Percentiles rank a stretch among this genome's conserved stretches.
phyloP scores from a whole-genome alignment of 139 green algal genomes.

The Chlorella ohadii region DNA sequence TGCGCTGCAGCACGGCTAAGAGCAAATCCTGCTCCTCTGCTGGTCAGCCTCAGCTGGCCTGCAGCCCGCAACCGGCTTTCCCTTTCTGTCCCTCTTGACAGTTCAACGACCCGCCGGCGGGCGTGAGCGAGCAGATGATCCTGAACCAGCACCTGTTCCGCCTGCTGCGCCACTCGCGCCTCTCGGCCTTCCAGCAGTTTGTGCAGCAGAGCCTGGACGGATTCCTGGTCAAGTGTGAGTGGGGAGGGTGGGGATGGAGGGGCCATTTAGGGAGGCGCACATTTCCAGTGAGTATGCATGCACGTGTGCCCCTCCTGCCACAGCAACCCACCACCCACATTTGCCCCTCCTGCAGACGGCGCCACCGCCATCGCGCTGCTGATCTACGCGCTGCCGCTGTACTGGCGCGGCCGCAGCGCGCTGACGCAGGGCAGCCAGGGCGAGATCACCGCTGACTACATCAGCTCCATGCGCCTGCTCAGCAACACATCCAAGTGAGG shows the following conservation, averaged over 20 bases:
- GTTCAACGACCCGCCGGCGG: slow-evolving; percentile 92
- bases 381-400: slow-evolving; percentile 87
- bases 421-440: slow-evolving; percentile 1
- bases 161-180: slow-evolving; percentile 80
- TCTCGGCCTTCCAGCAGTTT: slow-evolving; percentile 88
- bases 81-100: neutral
- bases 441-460: slow-evolving; percentile 72
- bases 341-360: slow-evolving; percentile 38
- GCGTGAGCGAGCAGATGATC: slow-evolving; percentile 85
- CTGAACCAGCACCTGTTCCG: slow-evolving; percentile 91
- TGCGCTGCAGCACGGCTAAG: too few species aligned
- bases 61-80: neutral
- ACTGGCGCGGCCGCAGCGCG: slow-evolving; percentile 53
- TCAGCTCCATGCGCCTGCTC: slow-evolving; percentile 87
- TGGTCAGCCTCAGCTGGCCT: too few species aligned
- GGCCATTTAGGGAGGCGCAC: too few species aligned
- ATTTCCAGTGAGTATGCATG: too few species aligned
- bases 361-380: slow-evolving; percentile 82
- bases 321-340: neutral
- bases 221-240: slow-evolving; percentile 83
- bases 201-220: slow-evolving; percentile 87
- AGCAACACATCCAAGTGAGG: slow-evolving; percentile 80
- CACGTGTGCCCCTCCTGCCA: too few species aligned
- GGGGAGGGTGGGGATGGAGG: neutral
- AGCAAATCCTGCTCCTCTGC: too few species aligned